phyloP scores from a whole-genome alignment of 2,329 filamentous ascomycete species.

The Tolypocladium ophioglossoides region DNA sequence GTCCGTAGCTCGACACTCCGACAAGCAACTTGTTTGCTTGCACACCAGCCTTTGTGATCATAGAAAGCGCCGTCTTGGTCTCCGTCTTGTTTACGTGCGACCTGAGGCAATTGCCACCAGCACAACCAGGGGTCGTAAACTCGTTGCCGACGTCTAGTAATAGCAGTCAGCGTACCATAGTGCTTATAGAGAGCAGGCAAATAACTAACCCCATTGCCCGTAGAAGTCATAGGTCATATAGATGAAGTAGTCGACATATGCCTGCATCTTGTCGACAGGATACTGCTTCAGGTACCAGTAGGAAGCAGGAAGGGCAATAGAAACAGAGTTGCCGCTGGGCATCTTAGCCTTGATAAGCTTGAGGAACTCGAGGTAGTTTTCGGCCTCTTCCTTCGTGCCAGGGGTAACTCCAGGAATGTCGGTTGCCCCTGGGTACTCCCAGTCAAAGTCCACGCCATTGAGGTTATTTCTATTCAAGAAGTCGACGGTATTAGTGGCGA shows the following conservation, averaged over 20 bases:
- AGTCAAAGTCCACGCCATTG: slow-evolving; percentile 31
- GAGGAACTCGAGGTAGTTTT: slow-evolving; percentile 9
- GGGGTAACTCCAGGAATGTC: slow-evolving; percentile 19
- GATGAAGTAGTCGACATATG: slow-evolving; percentile 21
- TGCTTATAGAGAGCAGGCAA: too few species aligned
- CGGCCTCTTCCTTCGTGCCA: slow-evolving; percentile 6
- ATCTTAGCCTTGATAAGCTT: neutral
- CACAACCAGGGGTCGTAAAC: slow-evolving; percentile 12
- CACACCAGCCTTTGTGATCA: slow-evolving; percentile 23
- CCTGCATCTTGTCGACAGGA: slow-evolving; percentile 15
- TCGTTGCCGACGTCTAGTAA: slow-evolving; percentile 11
- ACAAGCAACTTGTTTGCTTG: slow-evolving; percentile 18
- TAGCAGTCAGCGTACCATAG: neutral
- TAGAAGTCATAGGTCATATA: slow-evolving; percentile 26
- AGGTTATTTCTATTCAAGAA: slow-evolving; percentile 24
- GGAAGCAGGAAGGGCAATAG: slow-evolving; percentile 19
- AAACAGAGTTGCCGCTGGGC: slow-evolving; percentile 13
- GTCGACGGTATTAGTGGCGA: slow-evolving; percentile 21
- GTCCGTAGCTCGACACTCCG: slow-evolving; percentile 19
- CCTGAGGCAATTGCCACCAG: slow-evolving; percentile 20
- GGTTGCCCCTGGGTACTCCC: slow-evolving; percentile 25
- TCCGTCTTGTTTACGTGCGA: slow-evolving; percentile 26
- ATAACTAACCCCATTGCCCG: slow-evolving; percentile 18
- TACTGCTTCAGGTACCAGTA: slow-evolving; percentile 24
- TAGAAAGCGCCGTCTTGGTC: slow-evolving; percentile 18